A percentile compares a stretch with the other conserved stretches of the same genome.
Evolutionary conservation across 2,329 filamentous ascomycete genomes (phyloP).

Genomic region (Lachnellula hyalina): DNA sequence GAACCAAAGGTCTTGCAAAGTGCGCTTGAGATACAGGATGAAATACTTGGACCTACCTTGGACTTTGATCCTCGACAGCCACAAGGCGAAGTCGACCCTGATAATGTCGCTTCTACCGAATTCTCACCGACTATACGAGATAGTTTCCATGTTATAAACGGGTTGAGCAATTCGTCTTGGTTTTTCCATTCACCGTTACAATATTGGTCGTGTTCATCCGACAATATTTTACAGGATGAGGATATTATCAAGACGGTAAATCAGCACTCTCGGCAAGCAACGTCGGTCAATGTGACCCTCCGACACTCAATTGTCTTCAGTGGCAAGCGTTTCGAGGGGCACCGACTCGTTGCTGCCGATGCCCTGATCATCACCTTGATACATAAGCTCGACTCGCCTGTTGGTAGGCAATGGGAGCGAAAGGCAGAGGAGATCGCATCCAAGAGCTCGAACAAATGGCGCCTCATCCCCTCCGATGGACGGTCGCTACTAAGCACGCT

Average conservation of each 20-base stretch:
- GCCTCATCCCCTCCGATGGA: slow-evolving; percentile 58
- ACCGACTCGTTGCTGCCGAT: slow-evolving; percentile 64
- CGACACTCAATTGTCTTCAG: slow-evolving; percentile 77
- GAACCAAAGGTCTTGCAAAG: slow-evolving; percentile 58
- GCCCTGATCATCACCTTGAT: slow-evolving; percentile 74
- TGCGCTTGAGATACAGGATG: slow-evolving; percentile 65
- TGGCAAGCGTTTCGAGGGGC: slow-evolving; percentile 69
- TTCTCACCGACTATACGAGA: slow-evolving; percentile 40
- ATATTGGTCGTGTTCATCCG: slow-evolving; percentile 68
- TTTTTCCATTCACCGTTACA: slow-evolving; percentile 78
- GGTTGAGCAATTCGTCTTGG: slow-evolving; percentile 59
- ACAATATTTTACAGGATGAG: slow-evolving; percentile 51
- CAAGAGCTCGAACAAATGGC: slow-evolving; percentile 49
- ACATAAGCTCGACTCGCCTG: slow-evolving; percentile 58
- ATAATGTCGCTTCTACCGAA: slow-evolving; percentile 16
- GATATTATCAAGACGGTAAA: slow-evolving; percentile 69
- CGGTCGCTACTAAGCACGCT: slow-evolving; percentile 51
- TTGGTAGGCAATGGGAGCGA: slow-evolving; percentile 61
- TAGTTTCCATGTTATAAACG: slow-evolving; percentile 53
- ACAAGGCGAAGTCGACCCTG: slow-evolving; percentile 2
- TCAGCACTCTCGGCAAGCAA: slow-evolving; percentile 52
- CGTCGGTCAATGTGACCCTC: slow-evolving; percentile 67
- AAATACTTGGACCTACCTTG: slow-evolving; percentile 56
- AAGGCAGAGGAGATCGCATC: slow-evolving; percentile 50
- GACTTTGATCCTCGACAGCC: slow-evolving; percentile 47